These are phyloP conservation scores for Thermothielavioides terrestris DNA, from an alignment of 495 filamentous ascomycete species.

Conservation along the genomic window DNA sequence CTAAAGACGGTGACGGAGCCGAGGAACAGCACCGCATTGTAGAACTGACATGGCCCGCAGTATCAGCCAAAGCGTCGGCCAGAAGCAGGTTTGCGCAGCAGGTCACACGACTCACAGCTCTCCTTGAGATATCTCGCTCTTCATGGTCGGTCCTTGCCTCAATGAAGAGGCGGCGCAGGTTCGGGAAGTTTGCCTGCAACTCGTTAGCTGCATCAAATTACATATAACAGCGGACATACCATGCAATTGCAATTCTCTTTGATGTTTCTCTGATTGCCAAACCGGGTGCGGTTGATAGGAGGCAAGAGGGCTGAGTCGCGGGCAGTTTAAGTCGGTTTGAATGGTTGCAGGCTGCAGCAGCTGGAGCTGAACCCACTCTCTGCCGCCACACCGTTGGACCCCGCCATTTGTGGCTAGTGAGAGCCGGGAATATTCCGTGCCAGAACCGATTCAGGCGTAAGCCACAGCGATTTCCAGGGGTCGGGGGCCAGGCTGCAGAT, in stretches of 20 bases:
- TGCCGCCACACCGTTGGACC: neutral
- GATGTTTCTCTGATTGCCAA: too few species aligned
- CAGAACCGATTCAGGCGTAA: neutral
- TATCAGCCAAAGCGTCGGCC: constrained; percentile 1
- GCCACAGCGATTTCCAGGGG: constrained; percentile 11
- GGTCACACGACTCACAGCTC: constrained; percentile 64
- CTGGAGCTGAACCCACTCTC: neutral
- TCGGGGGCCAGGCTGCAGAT: constrained; percentile 1
- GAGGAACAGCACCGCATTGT: constrained; percentile 93
- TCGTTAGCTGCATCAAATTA: neutral
- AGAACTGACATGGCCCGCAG: constrained; percentile 58
- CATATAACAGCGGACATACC: neutral
- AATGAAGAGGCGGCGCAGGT: constrained; percentile 91
- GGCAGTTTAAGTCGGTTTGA: too few species aligned
- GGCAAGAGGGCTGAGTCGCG: too few species aligned
- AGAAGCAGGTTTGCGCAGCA: neutral
- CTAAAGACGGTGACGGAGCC: constrained; percentile 91
- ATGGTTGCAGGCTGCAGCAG: neutral
- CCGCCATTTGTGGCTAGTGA: constrained; percentile 18
- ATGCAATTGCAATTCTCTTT: too few species aligned
- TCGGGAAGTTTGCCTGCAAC: constrained; percentile 74
- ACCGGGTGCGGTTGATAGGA: too few species aligned
- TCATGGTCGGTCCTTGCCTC: constrained; percentile 90
- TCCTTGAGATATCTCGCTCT: constrained; percentile 88
- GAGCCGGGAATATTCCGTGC: constrained; percentile 5